Conservation (phyloP, 768 basidiomycete species). For the Naganishia vishniacii region DNA sequence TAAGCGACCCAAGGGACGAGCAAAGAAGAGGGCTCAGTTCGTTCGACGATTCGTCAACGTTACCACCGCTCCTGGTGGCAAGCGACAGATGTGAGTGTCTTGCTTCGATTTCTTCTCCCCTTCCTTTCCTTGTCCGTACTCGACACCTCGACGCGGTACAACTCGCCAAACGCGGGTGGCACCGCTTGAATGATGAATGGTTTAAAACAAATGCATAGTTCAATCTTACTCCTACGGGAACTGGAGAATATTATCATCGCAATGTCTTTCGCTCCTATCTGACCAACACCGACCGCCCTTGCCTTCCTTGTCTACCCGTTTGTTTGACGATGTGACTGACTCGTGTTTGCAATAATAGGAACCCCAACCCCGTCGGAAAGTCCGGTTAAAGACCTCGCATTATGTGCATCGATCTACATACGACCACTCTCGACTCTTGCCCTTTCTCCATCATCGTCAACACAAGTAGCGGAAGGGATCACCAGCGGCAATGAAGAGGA, state of each 20-base stretch:
- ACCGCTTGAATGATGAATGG: slow-evolving; percentile 38
- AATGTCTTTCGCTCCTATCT: slow-evolving; percentile 99
- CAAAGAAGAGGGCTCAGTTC: slow-evolving; percentile 90
- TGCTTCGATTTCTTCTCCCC: slow-evolving; percentile 27
- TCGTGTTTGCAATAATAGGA: slow-evolving; percentile 34
- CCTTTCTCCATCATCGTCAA: slow-evolving; percentile 3
- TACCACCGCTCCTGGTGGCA: slow-evolving; percentile 80
- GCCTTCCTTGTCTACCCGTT: slow-evolving; percentile 11
- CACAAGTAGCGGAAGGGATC: slow-evolving; percentile 1
- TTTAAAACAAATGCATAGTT: slow-evolving; percentile 69
- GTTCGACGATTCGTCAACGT: slow-evolving; percentile 95
- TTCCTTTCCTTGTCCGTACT: background rate
- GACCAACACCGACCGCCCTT: slow-evolving; percentile 50
- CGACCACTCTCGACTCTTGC: background rate
- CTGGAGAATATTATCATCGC: slow-evolving; percentile 81
- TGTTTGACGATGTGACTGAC: slow-evolving; percentile 15
- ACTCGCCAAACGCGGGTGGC: slow-evolving; percentile 26
- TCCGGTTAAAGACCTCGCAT: slow-evolving; percentile 39
- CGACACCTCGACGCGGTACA: slow-evolving; percentile 19
- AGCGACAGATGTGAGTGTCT: slow-evolving; percentile 85
- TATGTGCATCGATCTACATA: background rate
- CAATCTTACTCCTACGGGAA: slow-evolving; percentile 70
- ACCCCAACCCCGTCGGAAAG: slow-evolving; percentile 48
- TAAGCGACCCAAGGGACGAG: slow-evolving; percentile 94
- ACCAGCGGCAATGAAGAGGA: background rate